Base-by-base conservation (phyloP, 2,329 filamentous ascomycete species). In the Alternaria panax region DNA sequence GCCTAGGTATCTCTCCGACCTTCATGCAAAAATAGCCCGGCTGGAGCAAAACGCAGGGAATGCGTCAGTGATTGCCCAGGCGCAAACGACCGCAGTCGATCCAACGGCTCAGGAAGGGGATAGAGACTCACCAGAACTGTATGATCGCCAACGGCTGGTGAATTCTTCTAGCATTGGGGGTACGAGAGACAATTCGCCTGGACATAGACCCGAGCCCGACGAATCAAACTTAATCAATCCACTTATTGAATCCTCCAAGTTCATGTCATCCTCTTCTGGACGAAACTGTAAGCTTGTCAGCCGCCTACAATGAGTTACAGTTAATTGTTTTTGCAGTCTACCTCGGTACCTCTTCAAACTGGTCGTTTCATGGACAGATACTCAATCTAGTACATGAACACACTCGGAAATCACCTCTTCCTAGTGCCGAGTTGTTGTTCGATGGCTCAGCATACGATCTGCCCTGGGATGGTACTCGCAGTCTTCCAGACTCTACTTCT, bases 271-370 rank as follows among this genome's bases (percentile, higher is more conserved):
- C 14, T 63, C 69, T n/a, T 63, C 65, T 25, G 70, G 70, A 43
- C 63, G 51, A 28, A 45, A 62, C 7, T 71, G 69, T 70, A 25
- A 53, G 62, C 58, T 28, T 48, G 9, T 3, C 20, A 52, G 25
- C 18, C 24, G 8, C 24, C 8, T n/a, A 30, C 11, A 4, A 52
- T 32, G 50, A 40, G n/a, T 42, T 34, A 8, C n/a, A 16, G 16
- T 24, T 52, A 25, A 52, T n/a, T 7, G n/a, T 25, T 3, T 20
- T 28, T 8, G 5, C 20, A 85, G 83, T 79, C 54, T 86, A 85
- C 57, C 76, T 86, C 8, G 84, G 84, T 1, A 83, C 83, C 2
- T 86, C 84, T 0, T 86, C 85, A 1, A 86, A 85, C 46, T 86
- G 85, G 85, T 83, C 84, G 0, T 86, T 86, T 50, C 80, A 80